These are phyloP conservation scores for Trichoderma sp. DNA, from an alignment of 2,329 filamentous ascomycete genomes.

Conservation along the genomic window DNA sequence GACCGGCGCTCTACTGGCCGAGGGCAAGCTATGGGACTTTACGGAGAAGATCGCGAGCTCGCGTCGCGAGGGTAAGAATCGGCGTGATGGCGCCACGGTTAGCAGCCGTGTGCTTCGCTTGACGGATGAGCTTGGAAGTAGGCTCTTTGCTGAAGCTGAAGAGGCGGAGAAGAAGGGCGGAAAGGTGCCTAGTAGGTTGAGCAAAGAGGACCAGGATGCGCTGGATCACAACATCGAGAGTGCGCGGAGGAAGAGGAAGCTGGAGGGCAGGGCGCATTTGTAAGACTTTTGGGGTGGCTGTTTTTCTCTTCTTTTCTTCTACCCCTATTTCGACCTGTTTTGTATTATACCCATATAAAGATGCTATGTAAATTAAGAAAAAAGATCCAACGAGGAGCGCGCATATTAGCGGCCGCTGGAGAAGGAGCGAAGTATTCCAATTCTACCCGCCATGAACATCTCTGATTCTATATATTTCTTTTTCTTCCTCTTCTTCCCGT, in stretches of 20 bases:
- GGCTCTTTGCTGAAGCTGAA: slow-evolving; percentile 64
- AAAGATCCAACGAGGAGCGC: not conserved
- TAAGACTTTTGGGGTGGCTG: slow-evolving; percentile 31
- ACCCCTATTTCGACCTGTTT: not conserved
- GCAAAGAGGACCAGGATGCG: slow-evolving; percentile 50
- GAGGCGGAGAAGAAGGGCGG: slow-evolving; percentile 39
- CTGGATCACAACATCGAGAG: slow-evolving; percentile 48
- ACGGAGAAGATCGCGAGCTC: slow-evolving; percentile 83
- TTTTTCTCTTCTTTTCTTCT: not conserved
- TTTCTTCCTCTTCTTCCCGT: not conserved
- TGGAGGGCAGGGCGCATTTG: slow-evolving; percentile 54
- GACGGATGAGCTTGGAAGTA: slow-evolving; percentile 70
- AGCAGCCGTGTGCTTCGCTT: slow-evolving; percentile 76
- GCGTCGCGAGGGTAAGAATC: slow-evolving; percentile 90
- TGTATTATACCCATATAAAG: slow-evolving; percentile 19
- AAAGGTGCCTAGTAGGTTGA: slow-evolving; percentile 47
- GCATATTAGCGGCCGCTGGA: not conserved
- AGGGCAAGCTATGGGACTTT: slow-evolving; percentile 87
- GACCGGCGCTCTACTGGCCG: slow-evolving; percentile 63
- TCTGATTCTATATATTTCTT: not conserved
- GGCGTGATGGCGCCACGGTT: slow-evolving; percentile 89
- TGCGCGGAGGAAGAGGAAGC: slow-evolving; percentile 49
- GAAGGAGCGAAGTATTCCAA: not conserved
- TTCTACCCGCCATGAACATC: not conserved
- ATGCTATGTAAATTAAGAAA: slow-evolving; percentile 6